These are phyloP conservation scores for Suillus hirtellus DNA, from an alignment of 768 basidiomycete species.

Conservation along the genomic window DNA sequence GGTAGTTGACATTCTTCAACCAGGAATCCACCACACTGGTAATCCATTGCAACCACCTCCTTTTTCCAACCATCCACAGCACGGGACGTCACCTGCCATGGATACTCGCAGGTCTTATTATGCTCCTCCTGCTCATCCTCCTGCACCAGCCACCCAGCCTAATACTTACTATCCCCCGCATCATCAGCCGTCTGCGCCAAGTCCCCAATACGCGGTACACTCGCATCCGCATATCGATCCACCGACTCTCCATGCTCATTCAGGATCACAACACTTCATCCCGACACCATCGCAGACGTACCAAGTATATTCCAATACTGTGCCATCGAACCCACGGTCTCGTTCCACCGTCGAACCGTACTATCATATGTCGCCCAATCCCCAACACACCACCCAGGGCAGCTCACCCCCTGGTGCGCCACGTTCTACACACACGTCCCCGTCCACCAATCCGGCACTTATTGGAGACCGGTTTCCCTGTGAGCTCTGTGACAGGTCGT, in stretches of 20 bases:
- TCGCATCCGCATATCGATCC: constrained; percentile 18
- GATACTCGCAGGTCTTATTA: constrained; percentile 27
- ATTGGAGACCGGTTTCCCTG: constrained; percentile 68
- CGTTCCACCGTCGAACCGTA: constrained; percentile 38
- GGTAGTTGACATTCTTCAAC: constrained; percentile 20
- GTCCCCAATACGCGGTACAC: neutral
- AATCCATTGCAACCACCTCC: constrained; percentile 18
- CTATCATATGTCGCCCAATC: constrained; percentile 42
- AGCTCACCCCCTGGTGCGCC: constrained; percentile 8
- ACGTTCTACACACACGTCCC: constrained; percentile 20
- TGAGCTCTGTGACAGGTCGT: constrained; percentile 75
- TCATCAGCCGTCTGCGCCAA: neutral
- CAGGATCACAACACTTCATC: constrained; percentile 38
- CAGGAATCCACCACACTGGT: constrained; percentile 20
- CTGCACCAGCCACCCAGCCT: neutral
- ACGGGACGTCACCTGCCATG: constrained; percentile 16
- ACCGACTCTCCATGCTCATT: constrained; percentile 20
- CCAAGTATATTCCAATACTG: constrained; percentile 35
- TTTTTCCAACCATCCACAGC: constrained; percentile 24
- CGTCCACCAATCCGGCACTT: constrained; percentile 26
- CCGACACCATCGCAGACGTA: constrained; percentile 50
- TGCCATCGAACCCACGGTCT: constrained; percentile 26
- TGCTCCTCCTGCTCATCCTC: neutral
- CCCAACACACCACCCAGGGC: constrained; percentile 28
- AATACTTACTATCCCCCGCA: constrained; percentile 22